Conservation (phyloP, 2,329 filamentous ascomycete species). For the Fusarium pseudocircinatum region DNA sequence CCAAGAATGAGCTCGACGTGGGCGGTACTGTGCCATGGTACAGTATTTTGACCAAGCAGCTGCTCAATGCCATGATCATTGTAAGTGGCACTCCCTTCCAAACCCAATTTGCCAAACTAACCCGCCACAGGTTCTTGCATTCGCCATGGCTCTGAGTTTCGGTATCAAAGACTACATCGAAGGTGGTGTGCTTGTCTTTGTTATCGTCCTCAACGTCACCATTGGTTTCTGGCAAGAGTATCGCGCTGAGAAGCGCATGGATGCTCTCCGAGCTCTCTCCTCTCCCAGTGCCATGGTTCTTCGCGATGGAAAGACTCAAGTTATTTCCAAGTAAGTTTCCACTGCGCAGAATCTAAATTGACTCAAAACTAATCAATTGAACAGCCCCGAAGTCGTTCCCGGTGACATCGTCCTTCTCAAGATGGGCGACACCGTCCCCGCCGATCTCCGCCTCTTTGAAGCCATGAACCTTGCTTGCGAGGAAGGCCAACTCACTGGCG, state of each 20-base stretch:
- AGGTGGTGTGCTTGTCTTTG: constrained; percentile 72
- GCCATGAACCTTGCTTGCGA: constrained; percentile 84
- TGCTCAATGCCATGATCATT: constrained; percentile 82
- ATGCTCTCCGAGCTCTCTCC: constrained; percentile 68
- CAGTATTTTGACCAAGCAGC: constrained; percentile 77
- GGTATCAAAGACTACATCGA: constrained; percentile 74
- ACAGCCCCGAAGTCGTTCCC: constrained; percentile 71
- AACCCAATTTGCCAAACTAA: neutral
- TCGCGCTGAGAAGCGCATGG: constrained; percentile 73
- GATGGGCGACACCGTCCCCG: constrained; percentile 79
- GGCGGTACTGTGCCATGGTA: constrained; percentile 73
- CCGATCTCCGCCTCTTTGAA: constrained; percentile 75
- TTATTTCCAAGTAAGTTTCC: constrained; percentile 64
- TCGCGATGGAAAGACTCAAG: constrained; percentile 66
- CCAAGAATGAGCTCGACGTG: constrained; percentile 76
- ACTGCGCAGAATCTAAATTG: neutral
- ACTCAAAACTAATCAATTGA: constrained; percentile 19
- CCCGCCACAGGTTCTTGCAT: constrained; percentile 72
- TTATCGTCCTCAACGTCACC: constrained; percentile 74
- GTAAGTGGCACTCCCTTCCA: constrained; percentile 52
- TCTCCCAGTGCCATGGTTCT: constrained; percentile 71
- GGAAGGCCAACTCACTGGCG: constrained; percentile 79
- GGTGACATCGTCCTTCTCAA: constrained; percentile 75
- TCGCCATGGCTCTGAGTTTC: constrained; percentile 79
- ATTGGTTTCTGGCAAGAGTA: constrained; percentile 75